Conservation (phyloP, 2,329 filamentous ascomycete genomes). For the Periconia macrospinosa region DNA sequence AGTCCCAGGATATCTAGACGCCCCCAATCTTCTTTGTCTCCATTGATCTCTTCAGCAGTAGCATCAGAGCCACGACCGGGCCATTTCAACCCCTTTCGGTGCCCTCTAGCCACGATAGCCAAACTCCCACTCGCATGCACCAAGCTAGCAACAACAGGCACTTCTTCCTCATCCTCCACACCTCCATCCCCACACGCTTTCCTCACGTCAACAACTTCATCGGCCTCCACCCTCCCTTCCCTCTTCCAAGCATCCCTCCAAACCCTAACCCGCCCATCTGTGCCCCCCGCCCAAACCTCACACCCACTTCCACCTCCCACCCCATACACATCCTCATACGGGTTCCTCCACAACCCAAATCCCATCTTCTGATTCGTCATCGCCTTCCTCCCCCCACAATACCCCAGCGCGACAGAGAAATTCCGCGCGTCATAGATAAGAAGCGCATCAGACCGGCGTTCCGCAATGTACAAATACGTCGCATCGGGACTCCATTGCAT, state of each 20-base stretch:
- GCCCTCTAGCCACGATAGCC: slow-evolving; percentile 23
- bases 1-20: slow-evolving; percentile 28
- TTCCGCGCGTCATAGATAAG: slow-evolving; percentile 63
- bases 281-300: slow-evolving; percentile 63
- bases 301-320: slow-evolving; percentile 36
- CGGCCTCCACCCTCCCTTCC: slow-evolving; percentile 41
- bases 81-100: neutral
- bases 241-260: slow-evolving; percentile 26
- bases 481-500: slow-evolving; percentile 62
- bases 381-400: slow-evolving; percentile 48
- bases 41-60: slow-evolving; percentile 16
- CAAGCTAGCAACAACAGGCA: slow-evolving; percentile 24
- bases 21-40: slow-evolving; percentile 21
- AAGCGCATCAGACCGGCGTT: slow-evolving; percentile 59
- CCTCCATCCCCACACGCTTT: slow-evolving; percentile 1
- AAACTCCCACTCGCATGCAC: slow-evolving; percentile 26
- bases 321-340: slow-evolving; percentile 19
- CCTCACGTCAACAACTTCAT: slow-evolving; percentile 27
- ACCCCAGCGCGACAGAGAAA: slow-evolving; percentile 54
- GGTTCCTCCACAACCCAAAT: slow-evolving; percentile 52
- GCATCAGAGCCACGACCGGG: too few species aligned
- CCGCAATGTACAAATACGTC: slow-evolving; percentile 60
- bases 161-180: neutral
- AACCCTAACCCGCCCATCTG: slow-evolving; percentile 39
- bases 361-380: slow-evolving; percentile 59